Base-by-base conservation (phyloP, 78 protist species). In the Dictyostelium brefeldianum region DNA sequence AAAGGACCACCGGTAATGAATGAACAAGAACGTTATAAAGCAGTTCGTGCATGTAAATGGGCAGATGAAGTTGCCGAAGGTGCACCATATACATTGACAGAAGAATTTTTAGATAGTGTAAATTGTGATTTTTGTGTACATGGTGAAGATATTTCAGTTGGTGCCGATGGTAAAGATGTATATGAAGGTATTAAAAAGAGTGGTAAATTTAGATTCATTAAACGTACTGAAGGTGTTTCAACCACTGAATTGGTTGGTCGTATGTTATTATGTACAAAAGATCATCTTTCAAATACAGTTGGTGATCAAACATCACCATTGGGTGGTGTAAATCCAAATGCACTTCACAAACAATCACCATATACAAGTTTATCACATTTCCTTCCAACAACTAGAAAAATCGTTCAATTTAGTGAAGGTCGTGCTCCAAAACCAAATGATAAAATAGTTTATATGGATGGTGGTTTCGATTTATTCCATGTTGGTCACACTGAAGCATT, bases 171-270 rank as follows among this genome's bases (percentile, higher is more conserved):
- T 53, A 89, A 84, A 57, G 98, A 98, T 91, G 73, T 94, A 27
- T 99, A 98, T 95, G 91, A 69, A n/a, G 71, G 18, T 27, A 96
- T 96, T 78, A 97, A 96, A 57, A 95, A 75, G 29, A 95, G 98
- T 48, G 98, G 98, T 18, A 82, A 94, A 51, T 95, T 93, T 46
- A 84, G 92, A 77, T 87, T 59, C 48, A 87, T 87, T 51, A 87
- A 87, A 78, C 80, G 93, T 71, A 87, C 93, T 14, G 95, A 91
- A 59, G 95, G 95, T 78, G 91, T 98, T 59, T 89, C 97, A 41
- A 98, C 99, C 20, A 98, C 99, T 0, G 99, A 98, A 41, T 75
- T 99, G 4, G 97, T 98, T 1, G 98, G 98, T 11, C 96, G 99
- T 48, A 94, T 98, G 99, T 85, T 98, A 50, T 96, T 97, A n/a